These are phyloP conservation scores for Micractinium sp. DNA, from an alignment of 139 green algal species.

Conservation along the genomic window DNA sequence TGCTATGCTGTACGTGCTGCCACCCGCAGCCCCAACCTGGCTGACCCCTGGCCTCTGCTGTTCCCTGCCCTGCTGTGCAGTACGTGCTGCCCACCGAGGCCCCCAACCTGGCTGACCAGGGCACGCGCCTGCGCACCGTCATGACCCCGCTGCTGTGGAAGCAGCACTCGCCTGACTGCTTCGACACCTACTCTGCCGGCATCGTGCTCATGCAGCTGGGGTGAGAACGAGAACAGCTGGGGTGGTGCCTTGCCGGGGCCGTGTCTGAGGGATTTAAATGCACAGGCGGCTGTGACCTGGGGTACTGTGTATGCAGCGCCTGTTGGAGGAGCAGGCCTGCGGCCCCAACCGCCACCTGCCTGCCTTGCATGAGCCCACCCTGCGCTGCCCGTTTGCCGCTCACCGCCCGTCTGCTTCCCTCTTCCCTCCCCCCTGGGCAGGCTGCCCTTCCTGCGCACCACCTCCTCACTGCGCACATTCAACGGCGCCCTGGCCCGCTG, in stretches of 20 bases:
- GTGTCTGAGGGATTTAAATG: no score
- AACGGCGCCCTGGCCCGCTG: conserved; percentile 56
- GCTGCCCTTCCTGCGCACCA: conserved; percentile 71
- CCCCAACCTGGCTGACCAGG: conserved; percentile 64
- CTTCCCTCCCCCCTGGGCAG: conserved; percentile 1
- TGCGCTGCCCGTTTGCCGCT: neutral
- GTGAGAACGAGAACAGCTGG: neutral
- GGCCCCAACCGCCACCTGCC: no score
- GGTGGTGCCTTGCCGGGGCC: no score
- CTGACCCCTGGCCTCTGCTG: neutral
- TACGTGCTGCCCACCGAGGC: conserved; percentile 83
- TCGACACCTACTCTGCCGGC: conserved; percentile 85
- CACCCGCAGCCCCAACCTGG: neutral
- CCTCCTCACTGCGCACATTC: conserved; percentile 71
- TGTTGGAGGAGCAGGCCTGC: no score
- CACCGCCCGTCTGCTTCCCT: neutral
- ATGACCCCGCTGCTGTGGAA: conserved; percentile 89
- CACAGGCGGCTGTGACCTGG: no score
- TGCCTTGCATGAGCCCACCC: no score
- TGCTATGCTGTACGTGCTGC: neutral
- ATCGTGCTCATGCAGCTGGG: conserved; percentile 66
- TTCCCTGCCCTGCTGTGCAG: conserved; percentile 29
- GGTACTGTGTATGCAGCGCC: no score
- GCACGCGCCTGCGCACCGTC: conserved; percentile 48
- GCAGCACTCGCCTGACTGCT: conserved; percentile 86